A percentile compares a stretch with the other conserved stretches of the same genome.
Conservation (phyloP, 495 filamentous ascomycete genomes). For the Amniculicola lignicola region DNA sequence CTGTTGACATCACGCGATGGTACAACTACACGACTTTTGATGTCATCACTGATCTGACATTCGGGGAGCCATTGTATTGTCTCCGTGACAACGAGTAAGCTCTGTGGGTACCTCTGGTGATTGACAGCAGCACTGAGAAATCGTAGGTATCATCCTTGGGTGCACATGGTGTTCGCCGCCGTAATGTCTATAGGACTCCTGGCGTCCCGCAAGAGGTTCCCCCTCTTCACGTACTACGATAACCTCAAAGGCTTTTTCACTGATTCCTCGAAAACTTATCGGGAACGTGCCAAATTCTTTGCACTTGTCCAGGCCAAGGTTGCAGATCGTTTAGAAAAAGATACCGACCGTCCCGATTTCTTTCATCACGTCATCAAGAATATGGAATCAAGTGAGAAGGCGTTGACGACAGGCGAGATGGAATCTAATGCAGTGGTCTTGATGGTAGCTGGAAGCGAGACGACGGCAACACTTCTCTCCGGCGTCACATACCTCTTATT, state of each 20-base stretch:
- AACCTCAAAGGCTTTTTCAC: not conserved
- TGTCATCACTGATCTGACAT: slow-evolving; percentile 57
- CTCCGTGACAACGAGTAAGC: slow-evolving; percentile 42
- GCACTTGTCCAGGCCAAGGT: slow-evolving; percentile 5
- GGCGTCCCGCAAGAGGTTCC: slow-evolving; percentile 12
- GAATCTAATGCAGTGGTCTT: slow-evolving; percentile 44
- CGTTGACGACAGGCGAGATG: slow-evolving; percentile 42
- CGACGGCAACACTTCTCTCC: slow-evolving; percentile 50
- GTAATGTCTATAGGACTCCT: slow-evolving; percentile 18
- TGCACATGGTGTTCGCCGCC: slow-evolving; percentile 40
- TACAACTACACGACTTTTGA: slow-evolving; percentile 58
- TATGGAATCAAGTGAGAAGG: slow-evolving; percentile 24
- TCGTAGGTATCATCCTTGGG: slow-evolving; percentile 41
- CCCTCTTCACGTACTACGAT: slow-evolving; percentile 14
- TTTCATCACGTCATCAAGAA: slow-evolving; percentile 43
- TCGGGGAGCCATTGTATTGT: slow-evolving; percentile 52
- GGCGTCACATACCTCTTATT: slow-evolving; percentile 54
- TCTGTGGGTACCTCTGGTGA: slow-evolving; percentile 4
- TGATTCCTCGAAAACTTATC: slow-evolving; percentile 2
- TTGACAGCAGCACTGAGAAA: not conserved
- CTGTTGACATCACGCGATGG: slow-evolving; percentile 47
- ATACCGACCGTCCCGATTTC: slow-evolving; percentile 32
- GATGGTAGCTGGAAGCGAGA: slow-evolving; percentile 57
- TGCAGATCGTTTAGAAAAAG: slow-evolving; percentile 15
- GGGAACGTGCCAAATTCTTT: slow-evolving; percentile 20